Evolutionary conservation across 257 asterid species (phyloP).

Genomic region (Nicotiana knightiana): DNA sequence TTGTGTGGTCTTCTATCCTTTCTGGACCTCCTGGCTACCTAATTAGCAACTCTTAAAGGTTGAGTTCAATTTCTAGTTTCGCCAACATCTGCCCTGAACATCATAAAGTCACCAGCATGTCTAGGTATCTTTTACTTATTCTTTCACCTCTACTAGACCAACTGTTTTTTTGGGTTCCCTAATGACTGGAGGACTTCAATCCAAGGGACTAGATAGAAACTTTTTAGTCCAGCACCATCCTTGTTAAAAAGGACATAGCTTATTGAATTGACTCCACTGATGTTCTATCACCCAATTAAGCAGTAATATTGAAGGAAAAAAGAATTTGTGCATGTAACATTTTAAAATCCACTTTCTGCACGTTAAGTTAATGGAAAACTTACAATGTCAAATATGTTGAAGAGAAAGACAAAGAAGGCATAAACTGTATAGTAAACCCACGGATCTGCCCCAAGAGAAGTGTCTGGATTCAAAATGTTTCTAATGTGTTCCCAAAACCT

Average conservation of each 20-base stretch:
- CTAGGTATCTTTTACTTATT: not conserved
- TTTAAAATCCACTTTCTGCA: slow-evolving; percentile 2
- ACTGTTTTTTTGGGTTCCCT: not conserved
- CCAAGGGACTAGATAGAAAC: not conserved
- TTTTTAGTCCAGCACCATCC: not conserved
- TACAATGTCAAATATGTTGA: slow-evolving; percentile 95
- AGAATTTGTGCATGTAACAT: not conserved
- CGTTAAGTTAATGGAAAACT: slow-evolving; percentile 28
- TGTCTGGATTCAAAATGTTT: slow-evolving; percentile 73
- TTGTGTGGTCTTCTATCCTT: not conserved
- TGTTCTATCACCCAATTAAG: not conserved
- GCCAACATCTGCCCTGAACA: not conserved
- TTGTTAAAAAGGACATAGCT: not conserved
- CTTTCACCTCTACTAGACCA: not conserved
- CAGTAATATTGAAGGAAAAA: not conserved
- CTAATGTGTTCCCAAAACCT: slow-evolving; percentile 73
- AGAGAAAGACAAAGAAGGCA: slow-evolving; percentile 83
- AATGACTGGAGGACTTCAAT: not conserved
- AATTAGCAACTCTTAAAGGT: not conserved
- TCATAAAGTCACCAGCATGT: not conserved
- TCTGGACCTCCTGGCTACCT: slow-evolving; percentile 3
- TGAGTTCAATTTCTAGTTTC: not conserved
- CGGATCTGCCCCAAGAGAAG: slow-evolving; percentile 74
- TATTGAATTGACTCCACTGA: not conserved
- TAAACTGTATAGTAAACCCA: slow-evolving; percentile 88